A percentile compares a stretch with the other conserved stretches of the same genome.
Conservation (phyloP, 441 rosid species). For the Viola pubescens region DNA sequence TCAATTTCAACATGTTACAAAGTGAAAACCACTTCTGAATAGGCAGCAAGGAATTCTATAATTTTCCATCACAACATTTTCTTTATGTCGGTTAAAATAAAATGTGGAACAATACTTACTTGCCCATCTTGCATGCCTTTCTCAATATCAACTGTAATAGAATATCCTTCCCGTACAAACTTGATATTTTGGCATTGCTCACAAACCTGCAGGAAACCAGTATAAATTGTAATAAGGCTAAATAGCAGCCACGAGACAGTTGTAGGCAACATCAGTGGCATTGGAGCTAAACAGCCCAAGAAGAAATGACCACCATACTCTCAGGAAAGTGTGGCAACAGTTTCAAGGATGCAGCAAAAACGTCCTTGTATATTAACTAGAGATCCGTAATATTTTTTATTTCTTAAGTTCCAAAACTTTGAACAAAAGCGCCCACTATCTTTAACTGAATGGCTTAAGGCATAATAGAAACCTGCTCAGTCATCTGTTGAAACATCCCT, state of each 20-base stretch:
- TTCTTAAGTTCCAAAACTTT: too few species aligned
- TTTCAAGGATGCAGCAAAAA: too few species aligned
- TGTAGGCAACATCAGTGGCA: background rate
- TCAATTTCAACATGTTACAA: too few species aligned
- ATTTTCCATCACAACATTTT: background rate
- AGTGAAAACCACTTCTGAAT: background rate
- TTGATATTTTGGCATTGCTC: conserved; percentile 90
- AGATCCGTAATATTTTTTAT: too few species aligned
- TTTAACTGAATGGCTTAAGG: background rate
- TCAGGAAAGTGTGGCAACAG: background rate
- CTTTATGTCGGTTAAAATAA: background rate
- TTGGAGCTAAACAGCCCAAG: background rate
- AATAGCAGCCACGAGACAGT: conserved; percentile 3
- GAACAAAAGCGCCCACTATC: background rate
- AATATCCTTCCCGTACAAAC: conserved; percentile 74
- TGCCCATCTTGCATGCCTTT: conserved; percentile 98
- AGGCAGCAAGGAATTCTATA: background rate
- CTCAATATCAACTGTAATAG: conserved; percentile 83
- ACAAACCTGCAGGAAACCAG: conserved; percentile 53
- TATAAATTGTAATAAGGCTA: conserved; percentile 9
- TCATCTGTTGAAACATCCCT: conserved; percentile 99
- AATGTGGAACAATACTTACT: conserved; percentile 36
- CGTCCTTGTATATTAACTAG: too few species aligned
- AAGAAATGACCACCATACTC: background rate
- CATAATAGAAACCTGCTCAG: conserved; percentile 62